Evolutionary conservation across 768 basidiomycete genomes (phyloP).

Genomic region (Baorangia bicolor): DNA sequence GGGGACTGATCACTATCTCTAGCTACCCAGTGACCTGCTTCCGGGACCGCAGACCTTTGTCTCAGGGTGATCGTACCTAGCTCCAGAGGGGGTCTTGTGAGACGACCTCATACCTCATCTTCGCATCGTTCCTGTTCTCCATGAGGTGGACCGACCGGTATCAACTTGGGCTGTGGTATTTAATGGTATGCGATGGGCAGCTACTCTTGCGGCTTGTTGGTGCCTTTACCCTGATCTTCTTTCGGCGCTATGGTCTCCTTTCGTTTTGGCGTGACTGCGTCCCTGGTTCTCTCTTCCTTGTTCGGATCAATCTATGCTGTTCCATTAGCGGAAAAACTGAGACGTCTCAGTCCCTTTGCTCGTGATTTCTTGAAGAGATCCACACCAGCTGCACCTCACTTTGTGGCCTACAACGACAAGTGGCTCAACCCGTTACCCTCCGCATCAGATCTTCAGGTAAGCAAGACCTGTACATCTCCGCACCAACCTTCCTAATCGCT

Average conservation of each 20-base stretch:
- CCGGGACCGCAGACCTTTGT: neutral
- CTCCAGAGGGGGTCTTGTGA: neutral
- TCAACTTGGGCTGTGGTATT: constrained; percentile 12
- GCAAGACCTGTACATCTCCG: no score
- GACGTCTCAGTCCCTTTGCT: no score
- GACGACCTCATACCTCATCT: neutral
- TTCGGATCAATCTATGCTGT: no score
- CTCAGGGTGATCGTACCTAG: neutral
- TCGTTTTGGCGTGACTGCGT: neutral
- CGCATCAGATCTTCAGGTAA: no score
- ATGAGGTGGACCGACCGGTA: constrained; percentile 1
- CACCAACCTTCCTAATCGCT: neutral
- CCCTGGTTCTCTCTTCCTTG: constrained; percentile 1
- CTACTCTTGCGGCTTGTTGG: neutral
- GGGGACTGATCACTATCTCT: neutral
- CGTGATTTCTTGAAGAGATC: no score
- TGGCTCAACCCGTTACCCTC: no score
- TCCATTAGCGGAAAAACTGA: no score
- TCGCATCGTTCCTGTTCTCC: constrained; percentile 4
- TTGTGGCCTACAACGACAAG: no score
- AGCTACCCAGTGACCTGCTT: neutral
- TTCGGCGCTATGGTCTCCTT: constrained; percentile 12
- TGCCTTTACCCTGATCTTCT: neutral
- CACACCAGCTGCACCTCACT: no score
- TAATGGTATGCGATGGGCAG: neutral